Evolutionary conservation across 2,329 filamentous ascomycete species (phyloP), one percentile per base, ranked within the genome.

Genomic region (Alternaria triticina): DNA sequence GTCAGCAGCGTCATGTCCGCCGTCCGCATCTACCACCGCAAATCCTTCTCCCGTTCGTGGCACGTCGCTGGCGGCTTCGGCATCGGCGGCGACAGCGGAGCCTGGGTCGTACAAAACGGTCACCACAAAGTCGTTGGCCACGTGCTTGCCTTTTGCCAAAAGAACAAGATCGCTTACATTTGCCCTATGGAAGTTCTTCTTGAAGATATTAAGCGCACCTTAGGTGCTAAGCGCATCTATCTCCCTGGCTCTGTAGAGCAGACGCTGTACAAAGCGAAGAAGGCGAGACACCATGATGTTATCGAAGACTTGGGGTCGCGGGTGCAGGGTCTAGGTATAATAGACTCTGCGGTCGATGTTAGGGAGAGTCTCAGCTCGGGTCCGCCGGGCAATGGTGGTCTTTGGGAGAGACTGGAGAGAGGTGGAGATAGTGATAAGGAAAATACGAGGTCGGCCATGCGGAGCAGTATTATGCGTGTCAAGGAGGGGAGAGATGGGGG

Each of bases 101-200:
- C 95, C 0, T 98, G 95, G 95, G 88, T 98, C 5, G 89, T 97
- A 15, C 92, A 95, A 70, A 90, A 92, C 61, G 86, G 86, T 6
- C 85, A 89, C n/a, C 93, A 93, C 2, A 87, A 89, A 40, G 88
- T 97, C 4, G 96, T 93, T 70, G 95, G 95, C 0, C 95, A 97
- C 73, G 92, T 98, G 0, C 85, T 98, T 12, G 95, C 95, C 0
- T 97, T 91, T 89, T 95, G 91, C 70, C 87, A 89, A 66, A 88
- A 90, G 65, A 95, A 92, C 74, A 88, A 88, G 45, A 90, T 93
- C 6, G 94, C 94, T 0, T 98, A 97, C 78, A 96, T 98, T 65
- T 96, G 93, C 65, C 95, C 95, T 0, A 98, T 98, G 95, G 92
- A 97, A 61, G 86, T 97, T 3, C 82, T 97, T 12, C 85, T 98